Evolutionary conservation across 805 yeast species (phyloP).

Genomic region (Danielia reshetovae): DNA sequence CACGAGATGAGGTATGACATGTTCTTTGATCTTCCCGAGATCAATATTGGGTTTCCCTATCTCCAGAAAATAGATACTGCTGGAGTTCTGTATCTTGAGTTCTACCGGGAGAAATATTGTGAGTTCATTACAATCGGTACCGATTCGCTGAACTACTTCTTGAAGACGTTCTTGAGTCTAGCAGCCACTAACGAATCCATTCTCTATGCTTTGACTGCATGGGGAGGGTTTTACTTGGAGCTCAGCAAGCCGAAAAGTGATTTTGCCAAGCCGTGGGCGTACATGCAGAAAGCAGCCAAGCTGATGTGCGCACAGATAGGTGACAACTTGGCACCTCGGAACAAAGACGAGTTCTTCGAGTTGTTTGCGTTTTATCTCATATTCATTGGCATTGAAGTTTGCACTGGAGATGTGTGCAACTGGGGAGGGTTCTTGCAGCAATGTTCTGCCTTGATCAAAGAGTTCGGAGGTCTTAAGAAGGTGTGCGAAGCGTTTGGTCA

Average conservation of each 20-base stretch:
- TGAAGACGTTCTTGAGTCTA: constrained; percentile 16
- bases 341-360: constrained; percentile 12
- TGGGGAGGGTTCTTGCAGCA: constrained; percentile 17
- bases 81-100: constrained; percentile 16
- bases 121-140: constrained; percentile 15
- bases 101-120: constrained; percentile 16
- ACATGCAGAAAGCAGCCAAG: constrained; percentile 19
- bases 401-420: constrained; percentile 19
- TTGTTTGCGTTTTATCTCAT: constrained; percentile 18
- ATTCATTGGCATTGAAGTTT: constrained; percentile 18
- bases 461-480: constrained; percentile 13
- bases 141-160: constrained; percentile 17
- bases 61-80: constrained; percentile 10
- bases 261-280: constrained; percentile 16
- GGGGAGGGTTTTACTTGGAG: constrained; percentile 20
- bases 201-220: constrained; percentile 16
- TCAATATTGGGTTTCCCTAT: no score
- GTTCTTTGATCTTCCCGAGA: constrained; percentile 1
- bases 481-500: constrained; percentile 10
- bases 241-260: constrained; percentile 12
- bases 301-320: constrained; percentile 16
- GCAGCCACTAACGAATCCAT: constrained; percentile 15
- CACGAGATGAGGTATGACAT: not conserved
- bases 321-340: constrained; percentile 9
- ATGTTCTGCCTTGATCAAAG: constrained; percentile 12